phyloP scores from a whole-genome alignment of 164 flowering plant genomes.

The Magnolia officinalis region DNA sequence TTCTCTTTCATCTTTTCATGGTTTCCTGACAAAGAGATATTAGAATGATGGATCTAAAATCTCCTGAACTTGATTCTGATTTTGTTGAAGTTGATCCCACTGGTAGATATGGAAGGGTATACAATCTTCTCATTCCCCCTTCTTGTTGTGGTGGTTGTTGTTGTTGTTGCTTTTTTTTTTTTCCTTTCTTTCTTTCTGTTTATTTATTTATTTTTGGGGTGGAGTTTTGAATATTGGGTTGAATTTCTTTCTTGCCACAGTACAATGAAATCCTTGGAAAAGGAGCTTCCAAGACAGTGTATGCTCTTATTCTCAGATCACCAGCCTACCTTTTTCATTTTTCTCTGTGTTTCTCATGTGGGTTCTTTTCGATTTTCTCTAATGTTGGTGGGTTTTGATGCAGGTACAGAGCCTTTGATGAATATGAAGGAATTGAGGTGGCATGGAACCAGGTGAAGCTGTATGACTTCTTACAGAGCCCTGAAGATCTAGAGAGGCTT shows the following conservation, averaged over 20 bases:
- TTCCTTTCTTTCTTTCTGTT: too few relatives aligned
- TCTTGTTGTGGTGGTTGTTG: background rate
- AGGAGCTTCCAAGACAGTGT: constrained; percentile 98
- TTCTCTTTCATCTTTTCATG: background rate
- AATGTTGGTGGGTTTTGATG: constrained; percentile 13
- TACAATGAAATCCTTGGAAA: constrained; percentile 87
- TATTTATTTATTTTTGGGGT: background rate
- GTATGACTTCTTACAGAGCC: constrained; percentile 66
- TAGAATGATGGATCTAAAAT: constrained; percentile 40
- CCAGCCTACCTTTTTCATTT: background rate
- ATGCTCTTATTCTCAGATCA: constrained; percentile 22
- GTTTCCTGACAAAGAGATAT: background rate
- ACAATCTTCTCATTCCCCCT: background rate
- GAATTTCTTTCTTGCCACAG: constrained; percentile 40
- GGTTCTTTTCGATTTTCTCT: background rate
- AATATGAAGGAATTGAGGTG: constrained; percentile 94
- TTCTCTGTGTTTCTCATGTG: background rate
- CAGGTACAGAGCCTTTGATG: constrained; percentile 94
- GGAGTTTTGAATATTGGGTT: constrained; percentile 9
- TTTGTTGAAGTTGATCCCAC: constrained; percentile 96
- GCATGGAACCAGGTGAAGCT: constrained; percentile 99
- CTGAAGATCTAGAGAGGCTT: constrained; percentile 85
- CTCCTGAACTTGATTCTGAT: constrained; percentile 37
- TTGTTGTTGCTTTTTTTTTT: background rate
- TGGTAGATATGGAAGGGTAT: constrained; percentile 97